Conservation (phyloP, 257 asterid genomes). For the Henckelia pumila region DNA sequence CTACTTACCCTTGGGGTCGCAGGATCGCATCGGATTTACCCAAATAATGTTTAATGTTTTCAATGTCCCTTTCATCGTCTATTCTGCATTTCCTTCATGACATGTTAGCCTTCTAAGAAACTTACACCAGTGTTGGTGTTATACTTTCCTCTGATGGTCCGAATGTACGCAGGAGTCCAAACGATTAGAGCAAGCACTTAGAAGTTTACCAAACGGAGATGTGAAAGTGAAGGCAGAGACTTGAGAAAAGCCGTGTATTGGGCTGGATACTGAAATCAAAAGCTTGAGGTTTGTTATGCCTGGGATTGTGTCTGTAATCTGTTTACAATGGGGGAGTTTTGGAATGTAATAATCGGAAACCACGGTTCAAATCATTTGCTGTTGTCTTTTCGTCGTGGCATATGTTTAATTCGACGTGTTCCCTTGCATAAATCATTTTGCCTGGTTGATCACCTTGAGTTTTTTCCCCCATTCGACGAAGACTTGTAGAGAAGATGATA, state of each 20-base stretch:
- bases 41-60: neutral
- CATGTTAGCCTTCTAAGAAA: neutral
- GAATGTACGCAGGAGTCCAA: constrained; percentile 47
- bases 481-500: neutral
- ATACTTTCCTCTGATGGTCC: neutral
- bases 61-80: neutral
- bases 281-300: constrained; percentile 2
- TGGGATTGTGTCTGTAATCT: neutral
- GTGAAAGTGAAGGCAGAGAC: constrained; percentile 44
- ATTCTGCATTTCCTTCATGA: neutral
- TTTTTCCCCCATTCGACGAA: neutral
- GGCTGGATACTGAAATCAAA: constrained; percentile 1
- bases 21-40: neutral
- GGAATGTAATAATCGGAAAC: neutral
- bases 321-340: neutral
- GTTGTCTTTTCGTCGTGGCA: neutral
- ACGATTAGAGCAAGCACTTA: constrained; percentile 48
- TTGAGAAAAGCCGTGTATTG: constrained; percentile 21
- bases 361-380: neutral
- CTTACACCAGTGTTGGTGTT: neutral
- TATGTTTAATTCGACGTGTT: neutral
- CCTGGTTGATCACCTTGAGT: neutral
- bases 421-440: neutral
- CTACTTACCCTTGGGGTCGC: no score
- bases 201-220: constrained; percentile 53